These are phyloP conservation scores for Dioscorea zingiberensis DNA, from an alignment of 106 monocot species.

Conservation along the genomic window DNA sequence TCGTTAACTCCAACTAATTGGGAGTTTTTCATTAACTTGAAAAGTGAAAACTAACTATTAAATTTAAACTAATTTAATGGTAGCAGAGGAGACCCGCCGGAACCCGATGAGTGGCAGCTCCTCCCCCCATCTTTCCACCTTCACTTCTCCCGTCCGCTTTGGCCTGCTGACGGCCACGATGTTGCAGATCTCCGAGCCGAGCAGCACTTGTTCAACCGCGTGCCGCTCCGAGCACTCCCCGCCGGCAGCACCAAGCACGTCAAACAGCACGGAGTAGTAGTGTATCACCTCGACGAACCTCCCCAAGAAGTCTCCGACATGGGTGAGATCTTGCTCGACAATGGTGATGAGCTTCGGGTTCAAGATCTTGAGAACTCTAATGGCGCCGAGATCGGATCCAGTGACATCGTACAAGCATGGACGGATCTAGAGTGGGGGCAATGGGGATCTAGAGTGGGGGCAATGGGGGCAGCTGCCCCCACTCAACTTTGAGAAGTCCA, in stretches of 20 bases:
- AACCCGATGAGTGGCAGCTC: slow-evolving; percentile 61
- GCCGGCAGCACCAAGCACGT: slow-evolving; percentile 35
- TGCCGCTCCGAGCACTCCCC: slow-evolving; percentile 39
- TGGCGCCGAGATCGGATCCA: slow-evolving; percentile 18
- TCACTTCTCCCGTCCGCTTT: slow-evolving; percentile 62
- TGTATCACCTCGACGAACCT: slow-evolving; percentile 38
- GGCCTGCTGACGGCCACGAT: slow-evolving; percentile 67
- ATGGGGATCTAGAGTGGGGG: no score
- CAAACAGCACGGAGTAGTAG: slow-evolving; percentile 41
- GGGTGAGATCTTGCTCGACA: slow-evolving; percentile 26
- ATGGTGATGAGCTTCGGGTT: slow-evolving; percentile 23
- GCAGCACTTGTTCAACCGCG: slow-evolving; percentile 67
- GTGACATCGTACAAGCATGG: slow-evolving; percentile 36
- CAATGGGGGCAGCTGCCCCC: no score
- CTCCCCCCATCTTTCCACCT: slow-evolving; percentile 68
- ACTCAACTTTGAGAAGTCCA: no score
- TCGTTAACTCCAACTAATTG: no score
- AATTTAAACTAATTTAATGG: no score
- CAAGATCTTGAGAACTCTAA: slow-evolving; percentile 9
- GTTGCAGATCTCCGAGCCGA: slow-evolving; percentile 74
- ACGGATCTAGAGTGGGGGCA: no score
- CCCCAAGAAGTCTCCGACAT: slow-evolving; percentile 16
- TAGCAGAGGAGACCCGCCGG: no score
- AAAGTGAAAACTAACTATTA: no score
- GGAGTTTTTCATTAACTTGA: no score